These are phyloP conservation scores for Apodospora peruviana DNA, from an alignment of 495 filamentous ascomycete genomes.

Conservation along the genomic window DNA sequence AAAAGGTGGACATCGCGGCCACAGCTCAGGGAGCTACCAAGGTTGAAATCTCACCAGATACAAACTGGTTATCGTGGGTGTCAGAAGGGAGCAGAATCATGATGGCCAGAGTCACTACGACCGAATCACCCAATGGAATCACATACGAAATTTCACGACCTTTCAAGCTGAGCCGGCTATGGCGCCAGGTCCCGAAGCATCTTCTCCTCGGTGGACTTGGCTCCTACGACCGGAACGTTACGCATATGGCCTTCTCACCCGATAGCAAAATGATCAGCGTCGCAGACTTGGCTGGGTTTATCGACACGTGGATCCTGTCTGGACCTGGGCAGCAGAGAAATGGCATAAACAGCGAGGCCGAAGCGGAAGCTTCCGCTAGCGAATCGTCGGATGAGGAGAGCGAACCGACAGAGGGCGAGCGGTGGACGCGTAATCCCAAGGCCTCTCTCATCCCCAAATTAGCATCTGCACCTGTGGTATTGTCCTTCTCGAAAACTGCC, in stretches of 20 bases:
- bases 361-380: conserved; percentile 22
- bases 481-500: conserved; percentile 58
- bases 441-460: conserved; percentile 74
- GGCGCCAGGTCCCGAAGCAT: conserved; percentile 49
- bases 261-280: conserved; percentile 73
- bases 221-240: conserved; percentile 72
- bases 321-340: conserved; percentile 34
- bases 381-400: conserved; percentile 25
- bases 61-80: conserved; percentile 71
- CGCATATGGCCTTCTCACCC: conserved; percentile 68
- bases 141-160: conserved; percentile 41
- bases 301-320: conserved; percentile 79
- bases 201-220: conserved; percentile 63
- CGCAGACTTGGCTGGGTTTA: conserved; percentile 75
- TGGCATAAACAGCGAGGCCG: conserved; percentile 15
- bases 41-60: conserved; percentile 66
- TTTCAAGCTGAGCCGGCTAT: conserved; percentile 52
- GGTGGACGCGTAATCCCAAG: conserved; percentile 62
- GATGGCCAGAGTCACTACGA: conserved; percentile 53
- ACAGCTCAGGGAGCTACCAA: conserved; percentile 57
- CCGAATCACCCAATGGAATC: conserved; percentile 30
- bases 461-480: conserved; percentile 46
- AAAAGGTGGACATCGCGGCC: conserved; percentile 18
- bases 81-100: conserved; percentile 78
- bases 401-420: conserved; percentile 28